Percentiles rank a stretch among this genome's conserved stretches.
Conservation (phyloP, 257 asterid species). For the Penstemon davidsonii region DNA sequence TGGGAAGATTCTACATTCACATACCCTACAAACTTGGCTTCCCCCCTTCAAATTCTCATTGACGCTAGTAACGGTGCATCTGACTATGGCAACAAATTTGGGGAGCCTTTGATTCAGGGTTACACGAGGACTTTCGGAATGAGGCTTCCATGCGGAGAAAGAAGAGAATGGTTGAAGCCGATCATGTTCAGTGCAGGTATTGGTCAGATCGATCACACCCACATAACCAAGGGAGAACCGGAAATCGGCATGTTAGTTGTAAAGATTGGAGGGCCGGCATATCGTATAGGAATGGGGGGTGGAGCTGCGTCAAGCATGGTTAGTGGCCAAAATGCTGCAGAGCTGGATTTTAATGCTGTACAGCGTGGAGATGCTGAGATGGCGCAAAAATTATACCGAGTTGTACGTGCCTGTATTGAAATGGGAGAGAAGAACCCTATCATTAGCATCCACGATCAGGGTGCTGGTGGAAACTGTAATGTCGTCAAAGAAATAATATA, state of each 20-base stretch:
- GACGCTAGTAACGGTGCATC: constrained; percentile 97
- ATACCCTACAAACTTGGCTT: constrained; percentile 78
- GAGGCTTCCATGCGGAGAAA: constrained; percentile 85
- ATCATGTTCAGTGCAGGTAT: constrained; percentile 97
- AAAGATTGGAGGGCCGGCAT: constrained; percentile 96
- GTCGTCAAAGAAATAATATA: constrained; percentile 73
- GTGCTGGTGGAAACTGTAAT: constrained; percentile 82
- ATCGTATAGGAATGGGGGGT: constrained; percentile 97
- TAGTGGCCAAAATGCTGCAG: constrained; percentile 93
- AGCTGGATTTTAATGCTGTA: constrained; percentile 85
- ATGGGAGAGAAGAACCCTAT: constrained; percentile 89
- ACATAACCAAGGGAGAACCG: constrained; percentile 82
- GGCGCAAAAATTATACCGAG: constrained; percentile 88
- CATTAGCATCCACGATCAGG: constrained; percentile 93
- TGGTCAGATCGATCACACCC: constrained; percentile 84
- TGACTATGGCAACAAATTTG: constrained; percentile 91
- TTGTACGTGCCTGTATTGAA: constrained; percentile 87
- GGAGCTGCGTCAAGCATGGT: constrained; percentile 99
- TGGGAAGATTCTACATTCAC: constrained; percentile 87
- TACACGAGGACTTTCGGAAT: constrained; percentile 87
- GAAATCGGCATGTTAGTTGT: constrained; percentile 94
- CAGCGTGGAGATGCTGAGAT: constrained; percentile 96
- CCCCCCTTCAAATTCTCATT: constrained; percentile 83
- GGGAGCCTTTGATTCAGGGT: constrained; percentile 96
- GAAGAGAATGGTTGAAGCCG: constrained; percentile 96